Evolutionary conservation across 192 early-diverging fungal species (phyloP).

Genomic region (Entomortierella parvispora): DNA sequence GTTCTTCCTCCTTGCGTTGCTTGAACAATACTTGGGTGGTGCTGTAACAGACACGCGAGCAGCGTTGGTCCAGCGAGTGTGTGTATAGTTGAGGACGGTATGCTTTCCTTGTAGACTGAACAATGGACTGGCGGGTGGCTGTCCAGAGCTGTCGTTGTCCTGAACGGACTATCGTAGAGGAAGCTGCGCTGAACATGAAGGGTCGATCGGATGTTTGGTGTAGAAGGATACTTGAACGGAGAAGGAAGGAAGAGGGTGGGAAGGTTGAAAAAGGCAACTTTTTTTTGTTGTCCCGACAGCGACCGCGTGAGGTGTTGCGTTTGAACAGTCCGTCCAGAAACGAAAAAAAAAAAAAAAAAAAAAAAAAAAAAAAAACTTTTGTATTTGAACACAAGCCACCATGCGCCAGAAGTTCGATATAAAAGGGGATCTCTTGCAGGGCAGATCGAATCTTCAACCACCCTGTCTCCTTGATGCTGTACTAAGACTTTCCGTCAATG

Average conservation of each 20-base stretch:
- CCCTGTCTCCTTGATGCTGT: constrained; percentile 52
- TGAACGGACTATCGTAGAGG: too few relatives aligned
- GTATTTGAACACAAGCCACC: not conserved
- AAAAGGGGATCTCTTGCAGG: not conserved
- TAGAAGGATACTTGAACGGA: too few relatives aligned
- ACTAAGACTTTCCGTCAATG: constrained; percentile 40
- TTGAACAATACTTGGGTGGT: constrained; percentile 22
- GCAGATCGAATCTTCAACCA: constrained; percentile 10
- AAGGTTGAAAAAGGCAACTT: not conserved
- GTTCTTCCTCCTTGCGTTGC: constrained; percentile 16
- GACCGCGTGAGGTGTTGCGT: too few relatives aligned
- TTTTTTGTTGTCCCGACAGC: not conserved
- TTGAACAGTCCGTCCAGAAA: constrained; percentile 2
- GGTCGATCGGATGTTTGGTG: too few relatives aligned
- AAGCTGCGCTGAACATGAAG: too few relatives aligned
- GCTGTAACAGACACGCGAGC: constrained; percentile 11
- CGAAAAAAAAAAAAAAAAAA: constrained; percentile 3
- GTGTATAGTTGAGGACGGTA: not conserved
- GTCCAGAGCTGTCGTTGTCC: not conserved
- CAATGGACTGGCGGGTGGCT: not conserved
- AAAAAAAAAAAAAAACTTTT: constrained; percentile 4
- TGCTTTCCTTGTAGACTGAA: not conserved
- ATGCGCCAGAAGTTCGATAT: not conserved
- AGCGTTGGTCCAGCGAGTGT: not conserved
- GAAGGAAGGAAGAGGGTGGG: not conserved